phyloP scores from a whole-genome alignment of 768 basidiomycete species.

The Naganishia vaughanmartiniae region DNA sequence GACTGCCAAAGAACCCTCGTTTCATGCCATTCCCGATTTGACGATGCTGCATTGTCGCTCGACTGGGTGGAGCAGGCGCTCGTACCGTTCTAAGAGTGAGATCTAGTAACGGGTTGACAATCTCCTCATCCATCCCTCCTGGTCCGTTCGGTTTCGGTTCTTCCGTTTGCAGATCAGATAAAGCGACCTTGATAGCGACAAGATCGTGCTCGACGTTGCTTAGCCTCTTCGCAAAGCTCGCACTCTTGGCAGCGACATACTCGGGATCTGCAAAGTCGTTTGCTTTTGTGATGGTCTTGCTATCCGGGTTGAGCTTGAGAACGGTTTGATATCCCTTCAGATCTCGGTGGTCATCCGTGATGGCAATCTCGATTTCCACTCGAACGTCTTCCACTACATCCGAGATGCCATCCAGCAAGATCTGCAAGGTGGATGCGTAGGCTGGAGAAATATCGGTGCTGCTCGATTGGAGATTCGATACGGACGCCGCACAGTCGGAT shows the following conservation, averaged over 20 bases:
- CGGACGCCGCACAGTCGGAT: constrained; percentile 42
- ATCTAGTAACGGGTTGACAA: constrained; percentile 12
- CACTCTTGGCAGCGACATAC: background rate
- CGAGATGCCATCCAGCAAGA: constrained; percentile 45
- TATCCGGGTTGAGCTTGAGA: constrained; percentile 37
- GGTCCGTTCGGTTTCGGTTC: constrained; percentile 2
- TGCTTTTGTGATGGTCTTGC: background rate
- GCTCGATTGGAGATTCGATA: constrained; percentile 27
- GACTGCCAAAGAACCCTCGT: constrained; percentile 31
- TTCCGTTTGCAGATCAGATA: constrained; percentile 37
- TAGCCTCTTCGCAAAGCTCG: constrained; percentile 37
- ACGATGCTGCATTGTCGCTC: constrained; percentile 17
- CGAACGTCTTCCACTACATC: constrained; percentile 52
- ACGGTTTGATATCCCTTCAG: constrained; percentile 47
- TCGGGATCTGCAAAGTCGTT: constrained; percentile 29
- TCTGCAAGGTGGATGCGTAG: constrained; percentile 32
- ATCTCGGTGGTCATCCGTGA: constrained; percentile 49
- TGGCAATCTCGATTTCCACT: constrained; percentile 50
- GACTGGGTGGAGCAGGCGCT: constrained; percentile 8
- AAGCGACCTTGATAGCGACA: constrained; percentile 38
- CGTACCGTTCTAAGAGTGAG: constrained; percentile 21
- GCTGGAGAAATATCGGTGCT: constrained; percentile 26
- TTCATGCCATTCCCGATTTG: constrained; percentile 26
- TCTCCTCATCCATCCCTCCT: constrained; percentile 15
- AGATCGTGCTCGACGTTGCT: constrained; percentile 46